Evolutionary conservation across 2,329 filamentous ascomycete genomes (phyloP).

Genomic region (Aspergillus chevalieri): DNA sequence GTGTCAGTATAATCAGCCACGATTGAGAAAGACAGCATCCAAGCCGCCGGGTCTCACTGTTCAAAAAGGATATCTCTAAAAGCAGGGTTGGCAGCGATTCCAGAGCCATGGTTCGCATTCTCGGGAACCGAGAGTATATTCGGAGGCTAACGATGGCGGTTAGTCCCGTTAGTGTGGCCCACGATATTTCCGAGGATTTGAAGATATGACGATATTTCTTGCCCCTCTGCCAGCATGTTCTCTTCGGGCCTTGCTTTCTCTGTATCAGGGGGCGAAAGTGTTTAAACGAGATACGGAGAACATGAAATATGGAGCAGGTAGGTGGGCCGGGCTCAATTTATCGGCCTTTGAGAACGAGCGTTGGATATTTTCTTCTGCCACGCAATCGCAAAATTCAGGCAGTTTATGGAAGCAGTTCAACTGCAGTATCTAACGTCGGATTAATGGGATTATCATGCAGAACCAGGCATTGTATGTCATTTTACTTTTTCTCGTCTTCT

Average conservation of each 20-base stretch:
- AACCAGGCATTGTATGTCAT: too few species aligned
- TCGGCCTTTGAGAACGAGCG: background rate
- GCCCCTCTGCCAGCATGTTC: too few species aligned
- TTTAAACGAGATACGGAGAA: too few species aligned
- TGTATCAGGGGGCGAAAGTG: too few species aligned
- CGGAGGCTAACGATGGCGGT: constrained; percentile 14
- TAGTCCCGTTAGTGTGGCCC: constrained; percentile 18
- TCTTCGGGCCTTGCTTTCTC: too few species aligned
- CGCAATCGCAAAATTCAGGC: too few species aligned
- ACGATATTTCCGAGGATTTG: background rate
- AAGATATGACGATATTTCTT: background rate
- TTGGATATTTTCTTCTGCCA: background rate
- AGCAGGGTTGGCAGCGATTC: constrained; percentile 19
- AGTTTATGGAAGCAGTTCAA: too few species aligned
- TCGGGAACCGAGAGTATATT: constrained; percentile 18
- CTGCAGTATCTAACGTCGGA: too few species aligned
- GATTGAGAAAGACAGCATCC: constrained; percentile 14
- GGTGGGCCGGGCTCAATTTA: background rate
- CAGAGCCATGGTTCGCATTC: constrained; percentile 31
- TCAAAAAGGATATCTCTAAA: constrained; percentile 3
- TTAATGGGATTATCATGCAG: too few species aligned
- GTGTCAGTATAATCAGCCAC: constrained; percentile 11
- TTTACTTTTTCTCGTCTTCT: too few species aligned
- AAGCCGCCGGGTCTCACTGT: constrained; percentile 20
- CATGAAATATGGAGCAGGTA: too few species aligned